These are phyloP conservation scores for Gomphus bonarii DNA, from an alignment of 1,284 basidiomycete genomes.

Conservation along the genomic window DNA sequence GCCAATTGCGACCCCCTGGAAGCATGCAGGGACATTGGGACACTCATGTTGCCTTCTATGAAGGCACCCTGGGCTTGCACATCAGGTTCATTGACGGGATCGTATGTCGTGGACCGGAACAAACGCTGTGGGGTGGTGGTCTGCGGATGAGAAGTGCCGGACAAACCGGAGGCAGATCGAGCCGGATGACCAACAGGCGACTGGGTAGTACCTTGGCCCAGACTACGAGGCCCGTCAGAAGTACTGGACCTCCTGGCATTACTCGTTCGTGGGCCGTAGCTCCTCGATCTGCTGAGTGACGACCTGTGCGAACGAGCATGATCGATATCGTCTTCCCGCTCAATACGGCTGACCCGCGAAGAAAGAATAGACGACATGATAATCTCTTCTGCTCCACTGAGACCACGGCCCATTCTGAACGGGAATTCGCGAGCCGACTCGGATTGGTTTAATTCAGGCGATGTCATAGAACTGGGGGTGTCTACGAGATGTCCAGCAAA, in stretches of 20 bases:
- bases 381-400: constrained; percentile 10
- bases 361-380: neutral
- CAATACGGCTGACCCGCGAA: neutral
- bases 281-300: neutral
- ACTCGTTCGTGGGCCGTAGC: neutral
- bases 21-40: neutral
- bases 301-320: neutral
- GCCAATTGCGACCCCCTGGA: neutral
- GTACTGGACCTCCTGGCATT: neutral
- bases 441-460: neutral
- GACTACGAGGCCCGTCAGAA: neutral
- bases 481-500: neutral
- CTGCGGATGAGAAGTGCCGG: neutral
- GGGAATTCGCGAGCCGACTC: neutral
- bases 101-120: neutral
- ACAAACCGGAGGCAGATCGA: neutral
- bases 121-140: neutral
- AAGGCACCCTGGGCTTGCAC: constrained; percentile 1
- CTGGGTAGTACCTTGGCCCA: neutral
- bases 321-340: neutral
- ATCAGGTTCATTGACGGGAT: constrained; percentile 5
- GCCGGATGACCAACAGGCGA: neutral
- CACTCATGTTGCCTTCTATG: neutral
- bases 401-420: neutral
- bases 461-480: neutral